Evolutionary conservation across 495 filamentous ascomycete genomes (phyloP).

Genomic region (Penicillium antarcticum): DNA sequence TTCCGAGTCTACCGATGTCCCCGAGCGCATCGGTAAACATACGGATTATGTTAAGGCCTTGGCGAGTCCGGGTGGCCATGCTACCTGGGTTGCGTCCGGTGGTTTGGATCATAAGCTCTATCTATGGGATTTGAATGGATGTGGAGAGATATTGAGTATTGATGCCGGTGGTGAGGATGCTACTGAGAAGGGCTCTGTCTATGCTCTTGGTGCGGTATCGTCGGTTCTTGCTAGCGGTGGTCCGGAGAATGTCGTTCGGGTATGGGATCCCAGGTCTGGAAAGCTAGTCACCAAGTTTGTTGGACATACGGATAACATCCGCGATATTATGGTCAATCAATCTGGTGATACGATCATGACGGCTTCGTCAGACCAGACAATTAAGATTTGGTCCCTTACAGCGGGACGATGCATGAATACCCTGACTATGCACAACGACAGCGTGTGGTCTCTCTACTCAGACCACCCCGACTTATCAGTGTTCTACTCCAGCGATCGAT

Average conservation of each 20-base stretch:
- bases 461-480: conserved; percentile 79
- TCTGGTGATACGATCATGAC: conserved; percentile 89
- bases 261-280: conserved; percentile 91
- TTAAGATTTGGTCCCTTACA: conserved; percentile 96
- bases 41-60: conserved; percentile 95
- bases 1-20: conserved; percentile 60
- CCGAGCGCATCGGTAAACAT: conserved; percentile 86
- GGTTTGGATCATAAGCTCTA: conserved; percentile 89
- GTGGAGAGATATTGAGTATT: conserved; percentile 80
- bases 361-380: conserved; percentile 91
- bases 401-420: conserved; percentile 96
- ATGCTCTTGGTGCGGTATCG: conserved; percentile 74
- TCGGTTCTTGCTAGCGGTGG: conserved; percentile 87
- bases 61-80: conserved; percentile 66
- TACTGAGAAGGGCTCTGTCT: conserved; percentile 89
- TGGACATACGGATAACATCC: conserved; percentile 95
- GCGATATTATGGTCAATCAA: conserved; percentile 84
- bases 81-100: conserved; percentile 93
- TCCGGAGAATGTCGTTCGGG: conserved; percentile 85
- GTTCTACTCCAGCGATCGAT: conserved; percentile 92
- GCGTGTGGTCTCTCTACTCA: conserved; percentile 94
- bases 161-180: conserved; percentile 75
- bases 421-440: conserved; percentile 96
- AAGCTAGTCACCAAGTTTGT: conserved; percentile 94
- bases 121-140: conserved; percentile 89